phyloP scores from a whole-genome alignment of 129 eudicot genomes.

The Saussurea involucrata region DNA sequence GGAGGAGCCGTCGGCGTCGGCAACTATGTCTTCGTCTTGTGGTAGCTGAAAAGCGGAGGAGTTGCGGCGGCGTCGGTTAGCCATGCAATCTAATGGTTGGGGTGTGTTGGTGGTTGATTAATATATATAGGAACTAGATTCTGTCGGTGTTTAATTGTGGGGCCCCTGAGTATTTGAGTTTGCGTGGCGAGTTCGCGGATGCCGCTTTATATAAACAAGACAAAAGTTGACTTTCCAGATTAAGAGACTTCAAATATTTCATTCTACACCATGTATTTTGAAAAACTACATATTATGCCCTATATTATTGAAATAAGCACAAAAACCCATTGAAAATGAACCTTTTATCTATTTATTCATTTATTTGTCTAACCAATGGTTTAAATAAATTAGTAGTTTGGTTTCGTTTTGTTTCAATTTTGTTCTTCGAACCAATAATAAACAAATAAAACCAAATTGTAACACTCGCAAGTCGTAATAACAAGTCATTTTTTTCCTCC shows the following conservation, averaged over 20 bases:
- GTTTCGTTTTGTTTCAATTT: no score
- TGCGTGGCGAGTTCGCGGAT: conserved; percentile 7
- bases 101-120: background rate
- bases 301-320: no score
- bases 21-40: background rate
- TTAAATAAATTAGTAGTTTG: no score
- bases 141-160: background rate
- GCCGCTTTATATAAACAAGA: background rate
- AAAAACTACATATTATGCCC: background rate
- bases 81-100: conserved; percentile 8
- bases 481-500: no score
- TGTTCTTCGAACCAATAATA: no score
- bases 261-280: background rate
- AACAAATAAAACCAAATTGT: no score
- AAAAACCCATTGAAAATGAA: no score
- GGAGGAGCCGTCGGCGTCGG: conserved; percentile 11
- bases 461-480: no score
- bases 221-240: background rate
- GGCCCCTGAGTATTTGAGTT: background rate
- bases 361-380: no score
- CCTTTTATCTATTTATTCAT: no score
- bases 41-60: no score
- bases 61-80: conserved; percentile 5
- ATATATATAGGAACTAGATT: background rate
- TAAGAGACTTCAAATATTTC: background rate